Percentiles rank a stretch among this genome's conserved stretches.
phyloP scores from a whole-genome alignment of 805 yeast species.

The Candida mattraensis region DNA sequence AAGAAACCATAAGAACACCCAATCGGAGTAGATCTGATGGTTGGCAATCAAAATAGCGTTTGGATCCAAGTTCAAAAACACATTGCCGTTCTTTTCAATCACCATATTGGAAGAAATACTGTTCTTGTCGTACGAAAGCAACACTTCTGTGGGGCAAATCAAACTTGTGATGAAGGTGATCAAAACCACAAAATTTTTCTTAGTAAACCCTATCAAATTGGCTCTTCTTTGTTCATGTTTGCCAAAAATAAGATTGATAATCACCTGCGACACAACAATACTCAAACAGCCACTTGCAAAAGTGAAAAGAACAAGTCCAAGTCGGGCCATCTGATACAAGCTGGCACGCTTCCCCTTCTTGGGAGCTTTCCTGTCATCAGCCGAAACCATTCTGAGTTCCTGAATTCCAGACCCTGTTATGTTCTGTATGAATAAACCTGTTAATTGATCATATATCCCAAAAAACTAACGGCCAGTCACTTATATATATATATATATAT shows the following conservation, averaged over 20 bases:
- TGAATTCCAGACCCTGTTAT: no score
- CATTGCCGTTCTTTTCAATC: slow-evolving; percentile 8
- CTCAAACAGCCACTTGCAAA: slow-evolving; percentile 42
- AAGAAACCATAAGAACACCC: slow-evolving; percentile 90
- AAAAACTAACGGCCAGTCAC: no score
- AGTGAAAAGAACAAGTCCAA: slow-evolving; percentile 23
- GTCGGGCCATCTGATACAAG: slow-evolving; percentile 25
- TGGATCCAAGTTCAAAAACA: slow-evolving; percentile 23
- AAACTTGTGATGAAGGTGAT: slow-evolving; percentile 50
- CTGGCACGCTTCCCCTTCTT: slow-evolving; percentile 18
- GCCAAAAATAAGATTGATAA: slow-evolving; percentile 36
- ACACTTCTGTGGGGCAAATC: slow-evolving; percentile 52
- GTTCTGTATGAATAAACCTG: no score
- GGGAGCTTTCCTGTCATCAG: no score
- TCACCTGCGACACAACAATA: slow-evolving; percentile 46
- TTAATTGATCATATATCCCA: no score
- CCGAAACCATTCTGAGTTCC: no score
- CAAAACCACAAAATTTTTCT: slow-evolving; percentile 55
- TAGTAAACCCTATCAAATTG: slow-evolving; percentile 51
- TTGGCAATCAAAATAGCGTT: slow-evolving; percentile 66
- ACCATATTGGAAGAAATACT: slow-evolving; percentile 9
- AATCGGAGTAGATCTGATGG: slow-evolving; percentile 92
- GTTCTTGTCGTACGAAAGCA: slow-evolving; percentile 41
- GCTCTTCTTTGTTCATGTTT: slow-evolving; percentile 38
- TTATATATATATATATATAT: no score